phyloP scores from a whole-genome alignment of 148 eudicot species.

The Cornus suecica region DNA sequence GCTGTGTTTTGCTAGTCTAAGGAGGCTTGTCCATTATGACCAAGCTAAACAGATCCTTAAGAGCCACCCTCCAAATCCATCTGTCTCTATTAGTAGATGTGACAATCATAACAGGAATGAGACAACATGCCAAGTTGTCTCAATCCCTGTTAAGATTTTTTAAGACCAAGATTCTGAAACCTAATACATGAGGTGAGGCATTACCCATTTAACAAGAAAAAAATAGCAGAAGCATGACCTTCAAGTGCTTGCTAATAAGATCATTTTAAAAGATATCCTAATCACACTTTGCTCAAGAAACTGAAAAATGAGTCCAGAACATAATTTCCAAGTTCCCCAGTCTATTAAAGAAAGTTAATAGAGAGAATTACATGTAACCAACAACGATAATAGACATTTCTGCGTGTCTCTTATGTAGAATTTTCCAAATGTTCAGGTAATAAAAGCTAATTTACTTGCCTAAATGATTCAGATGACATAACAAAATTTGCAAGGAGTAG shows the following conservation, averaged over 20 bases:
- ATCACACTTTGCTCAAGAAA: not conserved
- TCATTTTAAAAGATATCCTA: not conserved
- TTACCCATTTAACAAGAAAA: not conserved
- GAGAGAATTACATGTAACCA: not conserved
- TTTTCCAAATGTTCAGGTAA: not conserved
- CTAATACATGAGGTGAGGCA: not conserved
- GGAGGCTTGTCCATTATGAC: too few species aligned
- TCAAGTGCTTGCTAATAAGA: not conserved
- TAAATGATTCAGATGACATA: constrained; percentile 92
- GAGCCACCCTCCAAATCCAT: too few species aligned
- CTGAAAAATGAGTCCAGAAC: not conserved
- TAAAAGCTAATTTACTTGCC: constrained; percentile 39
- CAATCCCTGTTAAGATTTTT: not conserved
- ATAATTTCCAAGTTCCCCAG: not conserved
- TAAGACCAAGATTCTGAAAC: not conserved
- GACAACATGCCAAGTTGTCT: not conserved
- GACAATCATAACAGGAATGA: not conserved
- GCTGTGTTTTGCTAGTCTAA: too few species aligned
- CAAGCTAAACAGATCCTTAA: too few species aligned
- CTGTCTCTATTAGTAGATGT: too few species aligned
- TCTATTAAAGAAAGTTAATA: not conserved
- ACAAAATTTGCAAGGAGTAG: constrained; percentile 88
- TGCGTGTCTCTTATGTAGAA: not conserved
- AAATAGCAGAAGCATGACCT: not conserved
- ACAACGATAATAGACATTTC: not conserved